phyloP scores from a whole-genome alignment of 1,284 basidiomycete species.

The Sanghuangporus sanghuang region DNA sequence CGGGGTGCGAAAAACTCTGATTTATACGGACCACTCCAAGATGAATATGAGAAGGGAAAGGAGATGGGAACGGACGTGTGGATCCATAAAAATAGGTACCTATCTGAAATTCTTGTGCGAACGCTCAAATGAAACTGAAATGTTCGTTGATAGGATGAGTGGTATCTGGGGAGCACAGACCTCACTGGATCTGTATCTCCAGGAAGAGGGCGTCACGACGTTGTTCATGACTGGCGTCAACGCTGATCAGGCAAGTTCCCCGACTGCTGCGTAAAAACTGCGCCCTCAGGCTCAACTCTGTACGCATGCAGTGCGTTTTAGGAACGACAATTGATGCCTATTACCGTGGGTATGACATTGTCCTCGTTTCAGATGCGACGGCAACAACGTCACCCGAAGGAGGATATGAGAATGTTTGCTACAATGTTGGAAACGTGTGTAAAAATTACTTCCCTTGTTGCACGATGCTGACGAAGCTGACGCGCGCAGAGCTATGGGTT shows the following conservation, averaged over 20 bases:
- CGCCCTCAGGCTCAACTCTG: background rate
- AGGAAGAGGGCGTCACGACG: constrained; percentile 57
- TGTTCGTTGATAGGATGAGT: constrained; percentile 46
- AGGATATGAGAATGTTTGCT: constrained; percentile 52
- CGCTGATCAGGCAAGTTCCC: constrained; percentile 49
- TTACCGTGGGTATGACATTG: constrained; percentile 57
- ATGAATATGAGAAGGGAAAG: constrained; percentile 46
- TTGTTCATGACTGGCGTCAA: constrained; percentile 64
- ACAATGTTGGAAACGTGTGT: constrained; percentile 52
- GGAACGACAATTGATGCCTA: constrained; percentile 62
- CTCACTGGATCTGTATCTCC: constrained; percentile 53
- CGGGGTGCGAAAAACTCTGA: constrained; percentile 47
- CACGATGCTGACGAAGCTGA: background rate
- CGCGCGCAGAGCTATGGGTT: constrained; percentile 50
- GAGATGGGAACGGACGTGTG: constrained; percentile 56
- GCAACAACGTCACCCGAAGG: constrained; percentile 59
- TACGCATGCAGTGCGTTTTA: constrained; percentile 47
- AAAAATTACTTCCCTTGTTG: background rate
- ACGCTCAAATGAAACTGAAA: background rate
- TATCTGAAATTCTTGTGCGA: background rate
- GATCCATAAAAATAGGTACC: constrained; percentile 67
- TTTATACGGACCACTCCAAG: constrained; percentile 59
- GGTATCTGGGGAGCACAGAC: constrained; percentile 60
- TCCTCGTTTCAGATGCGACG: constrained; percentile 50
- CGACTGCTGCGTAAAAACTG: background rate